Evolutionary conservation across 345 rosid species (phyloP).

Genomic region (Eucalyptus caleyi): DNA sequence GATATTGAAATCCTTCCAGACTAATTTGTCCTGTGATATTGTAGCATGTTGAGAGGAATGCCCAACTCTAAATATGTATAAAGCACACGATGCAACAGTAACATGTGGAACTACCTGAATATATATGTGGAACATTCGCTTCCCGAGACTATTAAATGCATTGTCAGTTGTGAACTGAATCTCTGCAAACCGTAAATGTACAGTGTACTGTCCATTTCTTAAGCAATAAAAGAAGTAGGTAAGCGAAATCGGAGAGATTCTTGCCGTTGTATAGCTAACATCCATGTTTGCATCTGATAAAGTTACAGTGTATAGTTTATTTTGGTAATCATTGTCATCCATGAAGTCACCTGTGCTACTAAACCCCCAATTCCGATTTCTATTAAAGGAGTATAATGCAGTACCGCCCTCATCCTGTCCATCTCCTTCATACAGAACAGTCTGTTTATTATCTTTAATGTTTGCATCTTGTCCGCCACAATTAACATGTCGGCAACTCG

Average conservation of each 20-base stretch:
- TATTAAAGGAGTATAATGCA: constrained; percentile 1
- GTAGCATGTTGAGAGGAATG: background rate
- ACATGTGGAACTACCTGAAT: constrained; percentile 33
- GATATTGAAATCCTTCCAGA: constrained; percentile 40
- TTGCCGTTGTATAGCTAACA: constrained; percentile 26
- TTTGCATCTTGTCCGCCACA: constrained; percentile 25
- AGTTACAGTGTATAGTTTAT: constrained; percentile 1
- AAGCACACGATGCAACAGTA: background rate
- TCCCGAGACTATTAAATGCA: constrained; percentile 21
- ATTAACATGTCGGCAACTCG: constrained; percentile 16
- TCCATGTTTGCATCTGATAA: background rate
- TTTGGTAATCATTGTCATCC: constrained; percentile 11
- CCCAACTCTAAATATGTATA: background rate
- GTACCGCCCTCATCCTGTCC: constrained; percentile 15
- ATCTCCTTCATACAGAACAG: constrained; percentile 14
- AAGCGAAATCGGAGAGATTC: constrained; percentile 48
- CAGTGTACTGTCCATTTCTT: constrained; percentile 33
- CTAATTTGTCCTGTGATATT: constrained; percentile 21
- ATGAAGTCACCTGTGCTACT: constrained; percentile 45
- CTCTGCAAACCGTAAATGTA: constrained; percentile 54
- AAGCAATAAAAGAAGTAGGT: constrained; percentile 57
- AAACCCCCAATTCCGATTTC: constrained; percentile 19
- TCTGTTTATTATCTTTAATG: background rate
- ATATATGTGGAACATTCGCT: constrained; percentile 46
- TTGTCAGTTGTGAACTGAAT: constrained; percentile 27